These are phyloP conservation scores for Russula lepida DNA, from an alignment of 768 basidiomycete species.

Conservation along the genomic window DNA sequence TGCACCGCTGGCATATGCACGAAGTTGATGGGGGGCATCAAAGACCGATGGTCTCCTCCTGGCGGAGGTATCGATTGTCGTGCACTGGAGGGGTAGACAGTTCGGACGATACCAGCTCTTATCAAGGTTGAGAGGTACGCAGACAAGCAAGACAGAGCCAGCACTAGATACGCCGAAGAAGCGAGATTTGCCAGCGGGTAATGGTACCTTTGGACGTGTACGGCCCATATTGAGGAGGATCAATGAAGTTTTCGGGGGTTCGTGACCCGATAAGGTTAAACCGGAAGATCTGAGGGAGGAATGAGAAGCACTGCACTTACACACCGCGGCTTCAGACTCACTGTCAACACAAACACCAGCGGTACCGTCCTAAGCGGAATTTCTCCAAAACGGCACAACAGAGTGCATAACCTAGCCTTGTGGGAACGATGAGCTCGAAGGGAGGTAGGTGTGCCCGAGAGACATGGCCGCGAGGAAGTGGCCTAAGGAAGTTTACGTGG, in stretches of 20 bases:
- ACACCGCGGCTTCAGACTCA: not conserved
- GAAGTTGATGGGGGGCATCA: not conserved
- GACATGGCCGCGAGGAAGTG: not conserved
- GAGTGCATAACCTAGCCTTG: not conserved
- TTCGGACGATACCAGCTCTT: not conserved
- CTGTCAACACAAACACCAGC: not conserved
- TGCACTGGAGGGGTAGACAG: not conserved
- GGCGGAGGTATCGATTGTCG: not conserved
- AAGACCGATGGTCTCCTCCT: not conserved
- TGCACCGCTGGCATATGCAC: conserved; percentile 4
- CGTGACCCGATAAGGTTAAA: conserved; percentile 15
- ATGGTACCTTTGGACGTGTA: not conserved
- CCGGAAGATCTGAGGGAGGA: not conserved
- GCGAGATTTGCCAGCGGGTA: conserved; percentile 12
- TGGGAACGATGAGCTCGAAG: not conserved
- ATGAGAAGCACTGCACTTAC: not conserved
- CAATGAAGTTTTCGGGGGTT: conserved; percentile 4
- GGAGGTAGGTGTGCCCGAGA: not conserved
- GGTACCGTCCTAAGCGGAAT: not conserved
- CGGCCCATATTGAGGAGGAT: not conserved
- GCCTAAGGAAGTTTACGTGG: not conserved
- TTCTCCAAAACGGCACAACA: not conserved
- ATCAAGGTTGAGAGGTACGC: conserved; percentile 12
- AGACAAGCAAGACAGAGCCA: not conserved
- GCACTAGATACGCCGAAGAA: not conserved